phyloP scores from a whole-genome alignment of 352 stramenopile species.

The Phytophthora europaea region DNA sequence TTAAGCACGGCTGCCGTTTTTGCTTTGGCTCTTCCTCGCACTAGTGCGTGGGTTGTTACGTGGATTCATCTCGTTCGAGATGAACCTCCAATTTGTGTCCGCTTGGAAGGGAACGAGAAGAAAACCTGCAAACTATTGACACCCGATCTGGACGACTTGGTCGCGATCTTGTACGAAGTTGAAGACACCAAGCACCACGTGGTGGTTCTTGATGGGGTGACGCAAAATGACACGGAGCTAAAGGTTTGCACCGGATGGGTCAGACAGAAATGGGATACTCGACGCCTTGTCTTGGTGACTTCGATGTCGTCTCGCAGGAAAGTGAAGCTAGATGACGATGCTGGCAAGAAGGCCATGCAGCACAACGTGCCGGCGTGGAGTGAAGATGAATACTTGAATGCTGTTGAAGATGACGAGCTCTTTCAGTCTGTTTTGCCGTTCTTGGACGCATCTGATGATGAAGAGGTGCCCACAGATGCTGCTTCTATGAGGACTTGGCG shows the following conservation, averaged over 20 bases:
- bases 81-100: constrained; percentile 1
- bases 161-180: background rate
- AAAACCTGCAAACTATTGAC: background rate
- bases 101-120: constrained; percentile 17
- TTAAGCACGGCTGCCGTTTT: constrained; percentile 16
- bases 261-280: background rate
- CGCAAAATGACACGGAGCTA: no score
- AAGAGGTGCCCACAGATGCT: background rate
- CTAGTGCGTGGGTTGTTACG: constrained; percentile 5
- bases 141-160: no score
- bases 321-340: background rate
- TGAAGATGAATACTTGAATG: background rate
- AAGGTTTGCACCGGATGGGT: constrained; percentile 1
- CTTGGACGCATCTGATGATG: background rate
- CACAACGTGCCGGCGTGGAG: background rate
- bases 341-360: no score
- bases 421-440: background rate
- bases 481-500: constrained; percentile 6
- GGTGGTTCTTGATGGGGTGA: constrained; percentile 16
- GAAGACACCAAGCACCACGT: constrained; percentile 12
- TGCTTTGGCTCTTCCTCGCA: constrained; percentile 10
- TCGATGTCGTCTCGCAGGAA: background rate
- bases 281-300: background rate
- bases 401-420: background rate
- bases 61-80: constrained; percentile 4